Evolutionary conservation across 164 flowering plant species (phyloP).

Genomic region (Hamamelis virginiana): DNA sequence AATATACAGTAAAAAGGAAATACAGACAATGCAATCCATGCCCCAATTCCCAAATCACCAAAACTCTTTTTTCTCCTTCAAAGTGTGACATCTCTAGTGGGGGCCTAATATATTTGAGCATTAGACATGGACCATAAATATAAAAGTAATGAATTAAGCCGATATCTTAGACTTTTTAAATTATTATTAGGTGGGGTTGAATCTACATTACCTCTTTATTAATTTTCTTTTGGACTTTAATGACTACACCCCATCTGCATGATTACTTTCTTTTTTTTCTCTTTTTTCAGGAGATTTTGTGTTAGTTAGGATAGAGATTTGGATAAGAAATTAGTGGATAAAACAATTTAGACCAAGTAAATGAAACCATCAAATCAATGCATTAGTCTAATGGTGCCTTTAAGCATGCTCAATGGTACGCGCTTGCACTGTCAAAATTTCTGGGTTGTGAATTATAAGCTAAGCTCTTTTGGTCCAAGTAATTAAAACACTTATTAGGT

Average conservation of each 20-base stretch:
- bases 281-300: background rate
- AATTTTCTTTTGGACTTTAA: background rate
- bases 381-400: no score
- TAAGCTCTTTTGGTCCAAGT: background rate
- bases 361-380: no score
- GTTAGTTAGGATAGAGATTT: background rate
- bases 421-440: no score
- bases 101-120: no score
- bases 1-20: no score
- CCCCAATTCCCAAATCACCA: no score
- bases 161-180: background rate
- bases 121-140: no score
- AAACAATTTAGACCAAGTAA: background rate
- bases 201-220: background rate
- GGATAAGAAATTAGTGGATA: background rate
- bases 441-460: no score
- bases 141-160: background rate
- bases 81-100: background rate
- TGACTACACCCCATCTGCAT: background rate
- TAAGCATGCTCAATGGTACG: no score
- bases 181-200: background rate
- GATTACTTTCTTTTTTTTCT: background rate
- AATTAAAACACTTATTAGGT: no score
- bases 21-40: no score
- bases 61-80: no score